A percentile compares a stretch with the other conserved stretches of the same genome.
Conservation (phyloP, 2,329 filamentous ascomycete species). For the Aspergillus glaucus region DNA sequence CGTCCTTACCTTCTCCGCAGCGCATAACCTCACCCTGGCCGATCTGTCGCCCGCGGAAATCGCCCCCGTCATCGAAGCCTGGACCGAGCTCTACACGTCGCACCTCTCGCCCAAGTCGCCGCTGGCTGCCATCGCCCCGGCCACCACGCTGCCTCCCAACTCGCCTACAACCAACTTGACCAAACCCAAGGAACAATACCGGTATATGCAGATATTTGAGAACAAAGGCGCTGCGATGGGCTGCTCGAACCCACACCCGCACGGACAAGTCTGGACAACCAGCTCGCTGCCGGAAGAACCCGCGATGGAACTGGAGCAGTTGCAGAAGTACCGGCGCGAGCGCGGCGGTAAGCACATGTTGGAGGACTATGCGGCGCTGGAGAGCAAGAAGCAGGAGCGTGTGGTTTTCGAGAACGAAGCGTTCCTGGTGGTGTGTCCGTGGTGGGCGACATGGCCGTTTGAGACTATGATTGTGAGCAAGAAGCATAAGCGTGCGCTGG, state of each 20-base stretch:
- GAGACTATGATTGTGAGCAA: slow-evolving; percentile 87
- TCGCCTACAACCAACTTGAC: slow-evolving; percentile 40
- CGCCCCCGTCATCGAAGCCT: slow-evolving; percentile 75
- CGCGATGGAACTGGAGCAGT: slow-evolving; percentile 66
- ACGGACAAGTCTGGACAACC: slow-evolving; percentile 94
- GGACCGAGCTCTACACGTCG: slow-evolving; percentile 81
- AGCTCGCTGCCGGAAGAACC: slow-evolving; percentile 88
- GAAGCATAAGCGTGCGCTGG: slow-evolving; percentile 73
- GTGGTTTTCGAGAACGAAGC: slow-evolving; percentile 80
- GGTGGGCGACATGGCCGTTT: slow-evolving; percentile 98
- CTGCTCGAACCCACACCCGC: slow-evolving; percentile 95
- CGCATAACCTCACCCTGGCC: slow-evolving; percentile 85
- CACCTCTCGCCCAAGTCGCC: slow-evolving; percentile 70
- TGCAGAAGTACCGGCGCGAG: slow-evolving; percentile 69
- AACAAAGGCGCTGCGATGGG: slow-evolving; percentile 98
- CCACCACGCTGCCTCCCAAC: slow-evolving; percentile 43
- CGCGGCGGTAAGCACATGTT: slow-evolving; percentile 71
- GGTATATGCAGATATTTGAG: slow-evolving; percentile 99
- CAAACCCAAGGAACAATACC: slow-evolving; percentile 67
- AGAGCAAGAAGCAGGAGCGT: slow-evolving; percentile 73
- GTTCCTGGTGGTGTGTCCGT: slow-evolving; percentile 86
- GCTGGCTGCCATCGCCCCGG: slow-evolving; percentile 45
- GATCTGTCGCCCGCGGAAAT: slow-evolving; percentile 76
- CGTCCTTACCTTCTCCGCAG: slow-evolving; percentile 87
- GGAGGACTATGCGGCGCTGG: slow-evolving; percentile 78